Evolutionary conservation across 2,329 filamentous ascomycete genomes (phyloP).

Genomic region (Hymenoscyphus fraxineus): DNA sequence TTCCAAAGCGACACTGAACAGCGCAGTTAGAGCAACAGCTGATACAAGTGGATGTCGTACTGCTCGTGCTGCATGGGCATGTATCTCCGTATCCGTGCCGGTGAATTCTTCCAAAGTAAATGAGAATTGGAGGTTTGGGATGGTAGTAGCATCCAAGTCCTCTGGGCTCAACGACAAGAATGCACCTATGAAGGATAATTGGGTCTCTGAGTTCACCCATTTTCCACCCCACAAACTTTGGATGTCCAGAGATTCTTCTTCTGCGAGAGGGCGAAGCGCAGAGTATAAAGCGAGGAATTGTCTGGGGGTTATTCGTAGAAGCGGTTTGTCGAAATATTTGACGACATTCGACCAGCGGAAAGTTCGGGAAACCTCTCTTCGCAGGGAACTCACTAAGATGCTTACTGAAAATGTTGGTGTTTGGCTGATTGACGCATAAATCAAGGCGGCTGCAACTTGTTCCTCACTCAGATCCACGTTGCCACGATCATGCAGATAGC

Average conservation of each 20-base stretch:
- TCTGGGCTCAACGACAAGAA: slow-evolving; percentile 73
- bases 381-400: slow-evolving; percentile 58
- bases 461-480: slow-evolving; percentile 64
- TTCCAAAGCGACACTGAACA: slow-evolving; percentile 62
- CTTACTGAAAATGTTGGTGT: slow-evolving; percentile 51
- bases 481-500: slow-evolving; percentile 51
- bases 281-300: slow-evolving; percentile 83
- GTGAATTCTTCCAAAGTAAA: slow-evolving; percentile 66
- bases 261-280: slow-evolving; percentile 70
- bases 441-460: slow-evolving; percentile 76
- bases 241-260: slow-evolving; percentile 68
- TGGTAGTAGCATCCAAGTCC: slow-evolving; percentile 77
- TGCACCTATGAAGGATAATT: slow-evolving; percentile 88
- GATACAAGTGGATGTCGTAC: slow-evolving; percentile 86
- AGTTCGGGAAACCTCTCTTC: slow-evolving; percentile 54
- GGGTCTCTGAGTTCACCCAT: slow-evolving; percentile 83
- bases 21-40: slow-evolving; percentile 71
- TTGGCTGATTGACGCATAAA: slow-evolving; percentile 59
- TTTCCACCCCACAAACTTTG: slow-evolving; percentile 84
- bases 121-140: slow-evolving; percentile 75
- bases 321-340: slow-evolving; percentile 73
- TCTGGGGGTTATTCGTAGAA: slow-evolving; percentile 68
- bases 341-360: slow-evolving; percentile 72
- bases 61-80: slow-evolving; percentile 59
- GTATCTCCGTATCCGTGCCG: slow-evolving; percentile 56